A percentile compares a stretch with the other conserved stretches of the same genome.
Evolutionary conservation across 2,329 filamentous ascomycete species (phyloP).

Genomic region (Allantophomopsis cytisporea): DNA sequence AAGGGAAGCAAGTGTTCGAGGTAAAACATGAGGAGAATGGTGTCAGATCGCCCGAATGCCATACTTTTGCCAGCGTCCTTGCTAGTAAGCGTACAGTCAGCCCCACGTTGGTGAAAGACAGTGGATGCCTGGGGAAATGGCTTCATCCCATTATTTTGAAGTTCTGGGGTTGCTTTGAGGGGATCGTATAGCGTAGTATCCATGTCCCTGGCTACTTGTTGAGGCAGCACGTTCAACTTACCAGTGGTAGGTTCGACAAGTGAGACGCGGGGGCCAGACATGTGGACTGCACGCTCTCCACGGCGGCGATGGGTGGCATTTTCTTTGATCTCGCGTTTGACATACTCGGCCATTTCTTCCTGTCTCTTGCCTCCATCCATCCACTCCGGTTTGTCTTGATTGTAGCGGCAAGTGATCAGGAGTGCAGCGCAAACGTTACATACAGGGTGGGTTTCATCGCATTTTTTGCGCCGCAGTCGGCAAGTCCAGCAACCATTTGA

Average conservation of each 20-base stretch:
- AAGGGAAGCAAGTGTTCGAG: no score
- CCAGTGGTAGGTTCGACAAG: slow-evolving; percentile 2
- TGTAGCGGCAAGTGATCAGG: slow-evolving; percentile 40
- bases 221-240: no score
- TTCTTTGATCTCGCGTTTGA: slow-evolving; percentile 44
- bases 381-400: slow-evolving; percentile 21
- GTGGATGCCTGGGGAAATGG: no score
- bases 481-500: slow-evolving; percentile 22
- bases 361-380: slow-evolving; percentile 18
- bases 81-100: no score
- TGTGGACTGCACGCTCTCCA: slow-evolving; percentile 10
- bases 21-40: no score
- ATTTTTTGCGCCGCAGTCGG: slow-evolving; percentile 46
- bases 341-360: slow-evolving; percentile 33
- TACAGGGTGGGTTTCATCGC: slow-evolving; percentile 36
- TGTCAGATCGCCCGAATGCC: no score
- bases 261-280: slow-evolving; percentile 1
- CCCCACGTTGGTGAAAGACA: no score
- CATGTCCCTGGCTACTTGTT: no score
- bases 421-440: slow-evolving; percentile 36
- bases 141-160: no score
- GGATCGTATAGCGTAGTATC: no score
- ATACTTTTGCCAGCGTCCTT: no score
- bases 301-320: slow-evolving; percentile 31
- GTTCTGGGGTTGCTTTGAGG: no score